Percentiles rank a stretch among this genome's conserved stretches.
Evolutionary conservation across 2,329 filamentous ascomycete species (phyloP).

Genomic region (Ceratocystis variospora): DNA sequence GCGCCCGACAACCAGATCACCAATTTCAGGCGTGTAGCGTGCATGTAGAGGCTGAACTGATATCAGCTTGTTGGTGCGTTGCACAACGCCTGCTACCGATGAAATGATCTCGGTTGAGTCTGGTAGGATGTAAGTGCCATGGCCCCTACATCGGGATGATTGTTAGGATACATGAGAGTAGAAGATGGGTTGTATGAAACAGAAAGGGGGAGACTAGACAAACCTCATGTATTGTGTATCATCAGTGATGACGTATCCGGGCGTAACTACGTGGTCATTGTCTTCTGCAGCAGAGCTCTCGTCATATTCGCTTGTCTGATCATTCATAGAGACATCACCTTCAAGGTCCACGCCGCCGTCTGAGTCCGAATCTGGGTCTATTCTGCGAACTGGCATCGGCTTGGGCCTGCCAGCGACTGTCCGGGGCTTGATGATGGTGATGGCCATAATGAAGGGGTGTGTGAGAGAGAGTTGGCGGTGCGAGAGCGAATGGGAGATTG

Average conservation of each 20-base stretch:
- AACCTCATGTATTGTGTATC: constrained; percentile 95
- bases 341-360: constrained; percentile 35
- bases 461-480: background rate
- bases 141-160: constrained; percentile 48
- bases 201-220: constrained; percentile 19
- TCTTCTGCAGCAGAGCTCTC: constrained; percentile 17
- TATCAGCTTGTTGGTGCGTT: constrained; percentile 92
- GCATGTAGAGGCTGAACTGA: constrained; percentile 82
- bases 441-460: constrained; percentile 29
- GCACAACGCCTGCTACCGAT: constrained; percentile 78
- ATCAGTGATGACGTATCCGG: constrained; percentile 74
- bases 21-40: constrained; percentile 89
- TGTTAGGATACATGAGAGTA: background rate
- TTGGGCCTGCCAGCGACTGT: constrained; percentile 22
- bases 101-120: constrained; percentile 60
- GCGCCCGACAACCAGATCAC: constrained; percentile 83
- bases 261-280: constrained; percentile 56
- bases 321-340: constrained; percentile 34
- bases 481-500: no score
- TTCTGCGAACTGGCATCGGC: constrained; percentile 19
- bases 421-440: constrained; percentile 35
- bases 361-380: constrained; percentile 27
- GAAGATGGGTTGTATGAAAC: no score
- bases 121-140: constrained; percentile 69
- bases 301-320: constrained; percentile 20